Conservation (phyloP, 2,329 filamentous ascomycete species). For the Colletotrichum echinochloae region DNA sequence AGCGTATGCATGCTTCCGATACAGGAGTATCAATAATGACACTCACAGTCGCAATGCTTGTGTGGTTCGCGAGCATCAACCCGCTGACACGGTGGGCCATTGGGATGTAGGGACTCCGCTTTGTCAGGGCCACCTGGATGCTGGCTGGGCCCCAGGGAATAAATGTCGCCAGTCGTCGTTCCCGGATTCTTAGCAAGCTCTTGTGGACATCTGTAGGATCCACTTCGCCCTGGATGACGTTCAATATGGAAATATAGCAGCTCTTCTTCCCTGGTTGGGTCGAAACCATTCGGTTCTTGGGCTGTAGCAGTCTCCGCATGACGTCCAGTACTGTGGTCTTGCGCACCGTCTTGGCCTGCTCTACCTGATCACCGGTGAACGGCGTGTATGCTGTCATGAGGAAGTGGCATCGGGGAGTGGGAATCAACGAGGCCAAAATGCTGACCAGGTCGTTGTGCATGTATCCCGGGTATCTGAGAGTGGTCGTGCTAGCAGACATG, state of each 20-base stretch:
- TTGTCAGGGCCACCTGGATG: conserved; percentile 96
- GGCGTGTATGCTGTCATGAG: conserved; percentile 98
- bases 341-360: conserved; percentile 96
- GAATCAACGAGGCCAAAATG: conserved; percentile 95
- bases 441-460: conserved; percentile 99
- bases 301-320: conserved; percentile 94
- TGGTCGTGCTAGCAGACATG: conserved; percentile 98
- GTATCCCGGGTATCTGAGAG: conserved; percentile 95
- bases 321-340: conserved; percentile 99
- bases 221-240: conserved; percentile 98
- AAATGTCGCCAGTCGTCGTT: conserved; percentile 92
- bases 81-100: conserved; percentile 96
- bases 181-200: conserved; percentile 93
- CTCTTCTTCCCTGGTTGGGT: conserved; percentile 95
- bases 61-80: conserved; percentile 98
- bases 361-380: conserved; percentile 95
- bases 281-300: conserved; percentile 99
- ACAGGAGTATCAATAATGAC: background rate
- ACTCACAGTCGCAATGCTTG: conserved; percentile 88
- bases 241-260: conserved; percentile 98
- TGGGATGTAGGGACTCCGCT: conserved; percentile 94
- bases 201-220: conserved; percentile 99
- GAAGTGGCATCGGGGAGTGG: conserved; percentile 97
- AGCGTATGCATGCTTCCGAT: background rate
- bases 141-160: conserved; percentile 98